Percentiles rank a stretch among this genome's conserved stretches.
phyloP scores from a whole-genome alignment of 1,284 basidiomycete species.

The Neonothopanus nambi region DNA sequence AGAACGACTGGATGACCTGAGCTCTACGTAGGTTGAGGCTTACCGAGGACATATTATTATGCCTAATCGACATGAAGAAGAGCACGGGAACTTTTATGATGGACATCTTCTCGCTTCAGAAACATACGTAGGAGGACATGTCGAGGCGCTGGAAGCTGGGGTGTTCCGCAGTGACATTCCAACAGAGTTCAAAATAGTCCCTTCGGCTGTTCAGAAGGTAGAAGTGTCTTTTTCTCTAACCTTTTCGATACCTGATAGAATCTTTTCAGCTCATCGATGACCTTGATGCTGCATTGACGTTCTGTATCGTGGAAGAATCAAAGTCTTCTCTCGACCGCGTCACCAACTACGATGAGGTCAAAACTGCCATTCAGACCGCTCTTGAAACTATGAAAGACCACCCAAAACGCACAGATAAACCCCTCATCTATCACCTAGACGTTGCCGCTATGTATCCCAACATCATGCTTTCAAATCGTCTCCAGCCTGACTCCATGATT shows the following conservation, averaged over 20 bases:
- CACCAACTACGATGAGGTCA: conserved; percentile 96
- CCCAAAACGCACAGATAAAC: conserved; percentile 86
- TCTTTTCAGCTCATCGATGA: conserved; percentile 83
- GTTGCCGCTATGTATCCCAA: conserved; percentile 99
- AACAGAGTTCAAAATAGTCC: conserved; percentile 95
- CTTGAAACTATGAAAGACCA: conserved; percentile 92
- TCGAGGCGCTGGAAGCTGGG: conserved; percentile 97
- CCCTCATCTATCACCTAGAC: conserved; percentile 98
- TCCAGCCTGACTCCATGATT: conserved; percentile 98
- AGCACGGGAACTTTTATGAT: conserved; percentile 90
- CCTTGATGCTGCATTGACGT: conserved; percentile 88
- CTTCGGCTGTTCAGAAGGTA: conserved; percentile 84
- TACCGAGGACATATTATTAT: conserved; percentile 92
- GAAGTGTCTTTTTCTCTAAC: conserved; percentile 16
- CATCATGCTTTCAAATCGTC: conserved; percentile 99
- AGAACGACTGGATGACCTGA: conserved; percentile 4
- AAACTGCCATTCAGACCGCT: conserved; percentile 72
- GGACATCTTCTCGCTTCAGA: conserved; percentile 96
- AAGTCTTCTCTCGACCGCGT: conserved; percentile 81
- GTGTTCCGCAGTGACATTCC: conserved; percentile 97
- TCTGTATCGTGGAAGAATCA: conserved; percentile 90
- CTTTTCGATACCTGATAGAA: conserved; percentile 14
- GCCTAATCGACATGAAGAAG: conserved; percentile 97
- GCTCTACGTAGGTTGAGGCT: conserved; percentile 82
- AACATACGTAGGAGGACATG: conserved; percentile 98